phyloP scores from a whole-genome alignment of 2,329 filamentous ascomycete genomes.

The Colletotrichum salicis region DNA sequence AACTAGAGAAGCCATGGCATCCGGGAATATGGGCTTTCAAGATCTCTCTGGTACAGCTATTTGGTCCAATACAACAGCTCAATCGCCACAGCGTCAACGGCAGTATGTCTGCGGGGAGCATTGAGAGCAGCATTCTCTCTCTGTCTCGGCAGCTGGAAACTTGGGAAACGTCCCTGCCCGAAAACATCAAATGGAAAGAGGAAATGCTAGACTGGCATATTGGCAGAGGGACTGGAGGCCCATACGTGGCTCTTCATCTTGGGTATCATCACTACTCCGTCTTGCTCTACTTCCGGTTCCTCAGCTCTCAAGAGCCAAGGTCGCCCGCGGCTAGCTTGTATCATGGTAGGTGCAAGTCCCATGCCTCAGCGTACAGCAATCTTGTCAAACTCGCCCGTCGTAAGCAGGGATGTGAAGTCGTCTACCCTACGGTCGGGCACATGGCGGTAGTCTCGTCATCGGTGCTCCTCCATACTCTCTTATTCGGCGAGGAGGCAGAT shows the following conservation, averaged over 20 bases:
- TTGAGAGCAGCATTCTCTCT: neutral
- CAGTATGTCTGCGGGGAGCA: neutral
- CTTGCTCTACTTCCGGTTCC: slow-evolving; percentile 50
- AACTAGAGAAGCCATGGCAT: neutral
- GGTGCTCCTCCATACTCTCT: slow-evolving; percentile 36
- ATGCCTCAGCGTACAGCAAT: slow-evolving; percentile 43
- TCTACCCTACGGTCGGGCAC: slow-evolving; percentile 37
- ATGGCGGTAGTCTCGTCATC: slow-evolving; percentile 38
- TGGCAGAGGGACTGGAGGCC: slow-evolving; percentile 24
- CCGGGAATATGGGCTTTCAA: neutral
- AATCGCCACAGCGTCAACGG: neutral
- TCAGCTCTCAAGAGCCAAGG: slow-evolving; percentile 40
- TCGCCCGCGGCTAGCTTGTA: neutral
- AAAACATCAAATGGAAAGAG: neutral
- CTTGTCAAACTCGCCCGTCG: slow-evolving; percentile 36
- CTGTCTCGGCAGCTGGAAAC: neutral
- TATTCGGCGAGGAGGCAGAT: neutral
- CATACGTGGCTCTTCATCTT: slow-evolving; percentile 50
- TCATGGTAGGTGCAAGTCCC: slow-evolving; percentile 40
- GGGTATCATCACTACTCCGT: slow-evolving; percentile 50
- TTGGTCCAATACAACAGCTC: neutral
- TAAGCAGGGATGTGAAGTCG: slow-evolving; percentile 23
- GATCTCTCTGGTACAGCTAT: neutral
- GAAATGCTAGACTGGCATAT: neutral
- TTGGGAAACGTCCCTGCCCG: neutral